Conservation (phyloP, 768 basidiomycete species). For the Pulveroboletus ravenelii region DNA sequence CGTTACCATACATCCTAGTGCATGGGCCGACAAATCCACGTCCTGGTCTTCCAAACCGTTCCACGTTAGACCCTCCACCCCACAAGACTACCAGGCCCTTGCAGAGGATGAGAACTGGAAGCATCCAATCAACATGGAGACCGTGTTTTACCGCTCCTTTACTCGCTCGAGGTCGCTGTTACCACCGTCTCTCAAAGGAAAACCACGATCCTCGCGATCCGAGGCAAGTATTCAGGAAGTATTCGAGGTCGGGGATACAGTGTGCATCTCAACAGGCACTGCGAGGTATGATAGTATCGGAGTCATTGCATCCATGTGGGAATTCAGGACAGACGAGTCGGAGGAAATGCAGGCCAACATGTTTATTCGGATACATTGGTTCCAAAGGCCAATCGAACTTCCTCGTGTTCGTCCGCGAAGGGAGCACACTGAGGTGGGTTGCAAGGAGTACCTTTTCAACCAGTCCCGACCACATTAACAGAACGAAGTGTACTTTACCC, state of each 20-base stretch:
- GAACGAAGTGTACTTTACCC: constrained; percentile 75
- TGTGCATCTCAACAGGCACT: constrained; percentile 48
- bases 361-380: constrained; percentile 71
- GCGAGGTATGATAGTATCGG: constrained; percentile 55
- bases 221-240: constrained; percentile 17
- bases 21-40: constrained; percentile 25
- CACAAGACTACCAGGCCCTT: constrained; percentile 26
- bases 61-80: constrained; percentile 17
- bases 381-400: constrained; percentile 61
- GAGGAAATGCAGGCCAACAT: constrained; percentile 37
- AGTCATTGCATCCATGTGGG: constrained; percentile 70
- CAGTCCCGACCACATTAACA: constrained; percentile 23
- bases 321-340: constrained; percentile 31
- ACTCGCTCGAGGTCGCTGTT: constrained; percentile 14
- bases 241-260: constrained; percentile 62
- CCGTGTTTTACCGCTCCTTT: constrained; percentile 29
- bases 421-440: constrained; percentile 52
- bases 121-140: constrained; percentile 15
- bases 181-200: constrained; percentile 17
- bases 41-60: constrained; percentile 26
- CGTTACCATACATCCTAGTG: constrained; percentile 24
- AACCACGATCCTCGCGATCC: constrained; percentile 7
- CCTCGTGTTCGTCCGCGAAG: constrained; percentile 56
- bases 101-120: constrained; percentile 27
- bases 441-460: not conserved